Conservation (phyloP, 2,329 filamentous ascomycete species). For the Epichloe typhina region DNA sequence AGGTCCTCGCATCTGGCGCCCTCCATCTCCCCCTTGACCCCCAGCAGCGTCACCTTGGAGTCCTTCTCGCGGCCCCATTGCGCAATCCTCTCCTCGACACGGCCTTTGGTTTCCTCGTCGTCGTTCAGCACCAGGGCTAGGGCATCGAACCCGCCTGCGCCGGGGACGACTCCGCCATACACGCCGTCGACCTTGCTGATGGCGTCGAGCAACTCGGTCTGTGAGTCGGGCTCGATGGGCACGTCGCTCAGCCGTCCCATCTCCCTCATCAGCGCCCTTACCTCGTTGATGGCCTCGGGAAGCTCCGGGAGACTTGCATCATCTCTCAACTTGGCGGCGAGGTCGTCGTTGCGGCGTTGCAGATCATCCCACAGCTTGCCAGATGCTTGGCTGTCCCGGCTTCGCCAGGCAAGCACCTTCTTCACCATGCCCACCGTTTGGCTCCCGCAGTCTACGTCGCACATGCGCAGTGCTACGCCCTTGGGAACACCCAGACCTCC, state of each 20-base stretch:
- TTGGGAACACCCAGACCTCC: constrained; percentile 56
- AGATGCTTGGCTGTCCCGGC: constrained; percentile 48
- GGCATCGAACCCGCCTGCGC: constrained; percentile 88
- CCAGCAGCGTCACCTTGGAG: constrained; percentile 53
- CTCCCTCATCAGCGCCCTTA: constrained; percentile 52
- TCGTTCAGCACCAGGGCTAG: constrained; percentile 69
- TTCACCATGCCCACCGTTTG: constrained; percentile 95
- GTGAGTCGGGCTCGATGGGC: constrained; percentile 76
- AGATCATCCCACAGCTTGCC: constrained; percentile 60
- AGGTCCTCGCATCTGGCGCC: constrained; percentile 40
- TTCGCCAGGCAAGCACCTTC: constrained; percentile 72
- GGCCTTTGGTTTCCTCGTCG: constrained; percentile 46
- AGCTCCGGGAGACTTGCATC: constrained; percentile 31
- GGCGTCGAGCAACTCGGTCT: constrained; percentile 74
- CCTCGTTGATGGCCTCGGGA: constrained; percentile 31
- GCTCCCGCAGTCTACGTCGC: constrained; percentile 88
- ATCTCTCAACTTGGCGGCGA: constrained; percentile 51
- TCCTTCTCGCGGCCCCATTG: constrained; percentile 50
- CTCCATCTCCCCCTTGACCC: constrained; percentile 59
- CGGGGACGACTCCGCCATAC: constrained; percentile 82
- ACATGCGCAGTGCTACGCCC: constrained; percentile 75
- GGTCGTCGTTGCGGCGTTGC: constrained; percentile 58
- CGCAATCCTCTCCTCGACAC: constrained; percentile 48
- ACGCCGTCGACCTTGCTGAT: constrained; percentile 63
- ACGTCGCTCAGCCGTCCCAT: constrained; percentile 67